Evolutionary conservation across 768 basidiomycete species (phyloP), one percentile per base, ranked within the genome.

Genomic region (Rhodotorula diobovata): DNA sequence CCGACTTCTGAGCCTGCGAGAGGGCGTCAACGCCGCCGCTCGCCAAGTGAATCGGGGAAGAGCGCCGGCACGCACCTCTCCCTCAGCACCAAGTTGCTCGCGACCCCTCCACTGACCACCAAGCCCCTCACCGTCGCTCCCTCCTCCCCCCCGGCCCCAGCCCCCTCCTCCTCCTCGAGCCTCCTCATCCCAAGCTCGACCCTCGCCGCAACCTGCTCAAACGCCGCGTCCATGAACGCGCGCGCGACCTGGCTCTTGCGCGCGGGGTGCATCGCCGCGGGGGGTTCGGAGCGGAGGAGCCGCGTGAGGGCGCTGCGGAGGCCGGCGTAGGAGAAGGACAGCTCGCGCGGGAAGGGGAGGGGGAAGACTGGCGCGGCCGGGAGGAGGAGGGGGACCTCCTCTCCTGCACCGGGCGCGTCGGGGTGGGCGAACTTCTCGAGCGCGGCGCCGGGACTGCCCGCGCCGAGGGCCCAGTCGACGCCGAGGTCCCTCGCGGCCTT

Each of bases 71-170:
- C 83, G 55, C 61, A 90, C 92, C 87, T 83, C 55, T 83, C 70
- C 25, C 91, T 83, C 67, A 98, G 81, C 74, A 84, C 87, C 34
- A 73, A 56, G 76, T 99, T 99, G 75, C 91, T 91, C 25, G 94
- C 95, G 0, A 99, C 95, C 4, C 95, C 95, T 0, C 95, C 95
- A 68, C 91, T 92, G 25, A 90, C 87, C 2, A 96, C 90, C 35
- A 98, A 74, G 64, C 88, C 83, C 20, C 79, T 63, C 1, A 87
- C 79, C n/a, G n/a, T n/a, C n/a, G n/a, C n/a, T n/a, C n/a, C n/a
- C n/a, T n/a, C n/a, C n/a, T n/a, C n/a, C n/a, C n/a, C n/a, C n/a
- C n/a, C n/a, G n/a, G n/a, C n/a, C n/a, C n/a, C n/a, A n/a, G n/a
- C n/a, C n/a, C 7, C 35, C 25, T 43, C 56, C 46, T 63, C 59